These are phyloP conservation scores for Quercus phellos DNA, from an alignment of 331 rosid species.

Conservation along the genomic window DNA sequence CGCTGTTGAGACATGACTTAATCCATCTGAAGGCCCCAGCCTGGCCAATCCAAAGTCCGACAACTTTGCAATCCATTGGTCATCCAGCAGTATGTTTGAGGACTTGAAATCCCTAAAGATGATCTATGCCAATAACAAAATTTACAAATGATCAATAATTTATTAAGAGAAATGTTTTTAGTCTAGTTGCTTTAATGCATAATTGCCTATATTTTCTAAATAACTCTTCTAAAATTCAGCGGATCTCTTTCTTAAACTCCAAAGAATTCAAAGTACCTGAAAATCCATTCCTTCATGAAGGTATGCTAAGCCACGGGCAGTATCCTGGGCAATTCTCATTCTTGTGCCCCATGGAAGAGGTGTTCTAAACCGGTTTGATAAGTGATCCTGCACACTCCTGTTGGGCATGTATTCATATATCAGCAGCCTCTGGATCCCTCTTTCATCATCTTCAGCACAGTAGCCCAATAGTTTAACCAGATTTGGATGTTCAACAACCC, in stretches of 20 bases:
- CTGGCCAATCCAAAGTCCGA: slow-evolving; percentile 59
- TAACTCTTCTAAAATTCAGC: background rate
- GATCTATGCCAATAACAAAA: slow-evolving; percentile 29
- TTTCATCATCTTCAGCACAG: slow-evolving; percentile 62
- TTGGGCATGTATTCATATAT: slow-evolving; percentile 59
- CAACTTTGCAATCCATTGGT: slow-evolving; percentile 51
- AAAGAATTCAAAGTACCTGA: slow-evolving; percentile 36
- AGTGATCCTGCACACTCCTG: slow-evolving; percentile 57
- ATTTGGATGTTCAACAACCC: slow-evolving; percentile 48
- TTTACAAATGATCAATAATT: background rate
- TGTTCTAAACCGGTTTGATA: slow-evolving; percentile 34
- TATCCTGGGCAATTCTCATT: slow-evolving; percentile 56
- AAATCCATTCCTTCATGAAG: slow-evolving; percentile 73
- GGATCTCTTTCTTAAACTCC: background rate
- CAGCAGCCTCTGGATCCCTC: slow-evolving; percentile 56
- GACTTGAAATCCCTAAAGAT: slow-evolving; percentile 63
- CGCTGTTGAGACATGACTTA: slow-evolving; percentile 53
- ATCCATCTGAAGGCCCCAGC: slow-evolving; percentile 56
- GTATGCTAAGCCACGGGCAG: slow-evolving; percentile 58
- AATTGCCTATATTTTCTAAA: background rate
- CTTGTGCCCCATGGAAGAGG: slow-evolving; percentile 53
- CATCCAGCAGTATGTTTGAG: slow-evolving; percentile 56
- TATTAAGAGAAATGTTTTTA: background rate
- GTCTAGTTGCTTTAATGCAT: background rate
- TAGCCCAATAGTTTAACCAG: slow-evolving; percentile 52